phyloP scores from a whole-genome alignment of 208 protist genomes.

The Trypanosomatidae sp. region DNA sequence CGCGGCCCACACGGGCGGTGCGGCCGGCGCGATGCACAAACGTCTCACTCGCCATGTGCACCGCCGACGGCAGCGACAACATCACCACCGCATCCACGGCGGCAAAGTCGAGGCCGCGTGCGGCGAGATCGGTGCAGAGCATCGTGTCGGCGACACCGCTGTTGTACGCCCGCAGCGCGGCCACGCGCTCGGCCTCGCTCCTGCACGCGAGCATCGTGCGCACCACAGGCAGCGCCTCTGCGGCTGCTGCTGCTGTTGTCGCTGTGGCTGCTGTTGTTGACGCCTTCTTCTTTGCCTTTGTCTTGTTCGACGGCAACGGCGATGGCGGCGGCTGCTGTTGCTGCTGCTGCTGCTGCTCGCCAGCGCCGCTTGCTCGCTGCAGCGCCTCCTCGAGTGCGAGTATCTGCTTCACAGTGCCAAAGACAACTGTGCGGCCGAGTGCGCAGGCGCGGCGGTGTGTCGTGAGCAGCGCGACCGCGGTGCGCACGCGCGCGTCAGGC shows the following conservation, averaged over 20 bases:
- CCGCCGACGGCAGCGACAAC: slow-evolving; percentile 86
- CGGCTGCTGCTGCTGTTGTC: neutral
- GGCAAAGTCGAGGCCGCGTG: slow-evolving; percentile 92
- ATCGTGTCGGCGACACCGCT: slow-evolving; percentile 54
- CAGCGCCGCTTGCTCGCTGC: neutral
- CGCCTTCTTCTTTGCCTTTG: slow-evolving; percentile 7
- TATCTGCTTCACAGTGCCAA: slow-evolving; percentile 41
- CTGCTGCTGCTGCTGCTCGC: neutral
- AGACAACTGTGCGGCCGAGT: slow-evolving; percentile 63
- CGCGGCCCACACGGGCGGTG: slow-evolving; percentile 85
- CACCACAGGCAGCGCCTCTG: slow-evolving; percentile 10
- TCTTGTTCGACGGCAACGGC: neutral
- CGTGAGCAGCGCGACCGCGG: slow-evolving; percentile 17
- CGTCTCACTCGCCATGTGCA: slow-evolving; percentile 65
- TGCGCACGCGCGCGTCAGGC: slow-evolving; percentile 18
- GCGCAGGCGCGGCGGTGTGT: neutral
- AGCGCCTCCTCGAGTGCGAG: slow-evolving; percentile 7
- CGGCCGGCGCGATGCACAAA: slow-evolving; percentile 96
- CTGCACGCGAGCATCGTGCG: slow-evolving; percentile 26
- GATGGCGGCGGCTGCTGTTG: neutral
- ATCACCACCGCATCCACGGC: slow-evolving; percentile 93
- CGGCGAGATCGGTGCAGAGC: slow-evolving; percentile 91
- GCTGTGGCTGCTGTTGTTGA: neutral
- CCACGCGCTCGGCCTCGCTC: slow-evolving; percentile 60
- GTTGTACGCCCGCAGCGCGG: slow-evolving; percentile 80